Evolutionary conservation across 305 asterid species (phyloP).

Genomic region (Euphrasia arctica): DNA sequence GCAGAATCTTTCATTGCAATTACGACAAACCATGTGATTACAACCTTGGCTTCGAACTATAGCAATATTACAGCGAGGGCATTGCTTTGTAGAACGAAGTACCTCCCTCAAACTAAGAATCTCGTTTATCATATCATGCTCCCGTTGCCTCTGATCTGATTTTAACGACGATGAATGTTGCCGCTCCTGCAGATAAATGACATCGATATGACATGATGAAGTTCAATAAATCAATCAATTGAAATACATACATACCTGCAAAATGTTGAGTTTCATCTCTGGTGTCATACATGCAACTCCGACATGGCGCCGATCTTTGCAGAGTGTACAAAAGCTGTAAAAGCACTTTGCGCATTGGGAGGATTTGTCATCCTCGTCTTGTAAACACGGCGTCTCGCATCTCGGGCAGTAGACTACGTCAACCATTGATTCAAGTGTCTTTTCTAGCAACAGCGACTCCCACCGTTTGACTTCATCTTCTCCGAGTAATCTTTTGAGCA

Average conservation of each 20-base stretch:
- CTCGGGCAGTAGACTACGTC: constrained; percentile 94
- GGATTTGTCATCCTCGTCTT: constrained; percentile 64
- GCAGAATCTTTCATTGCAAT: too few species aligned
- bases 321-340: constrained; percentile 85
- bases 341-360: constrained; percentile 89
- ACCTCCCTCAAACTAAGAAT: constrained; percentile 10
- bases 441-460: constrained; percentile 72
- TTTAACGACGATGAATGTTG: constrained; percentile 55
- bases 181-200: constrained; percentile 44
- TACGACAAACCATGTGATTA: too few species aligned
- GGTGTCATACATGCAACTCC: constrained; percentile 77
- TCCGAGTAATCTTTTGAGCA: constrained; percentile 64
- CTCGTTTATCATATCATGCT: constrained; percentile 73
- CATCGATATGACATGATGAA: too few species aligned
- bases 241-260: constrained; percentile 46
- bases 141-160: constrained; percentile 59
- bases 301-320: constrained; percentile 74
- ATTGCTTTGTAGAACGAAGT: too few species aligned
- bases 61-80: too few species aligned
- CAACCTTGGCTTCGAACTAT: too few species aligned
- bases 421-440: constrained; percentile 78
- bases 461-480: constrained; percentile 70
- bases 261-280: constrained; percentile 62
- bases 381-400: constrained; percentile 87
- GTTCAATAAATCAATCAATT: too few species aligned